Base-by-base conservation (phyloP, 1,139 yeast species). In the Saccharomyces hybrid region DNA sequence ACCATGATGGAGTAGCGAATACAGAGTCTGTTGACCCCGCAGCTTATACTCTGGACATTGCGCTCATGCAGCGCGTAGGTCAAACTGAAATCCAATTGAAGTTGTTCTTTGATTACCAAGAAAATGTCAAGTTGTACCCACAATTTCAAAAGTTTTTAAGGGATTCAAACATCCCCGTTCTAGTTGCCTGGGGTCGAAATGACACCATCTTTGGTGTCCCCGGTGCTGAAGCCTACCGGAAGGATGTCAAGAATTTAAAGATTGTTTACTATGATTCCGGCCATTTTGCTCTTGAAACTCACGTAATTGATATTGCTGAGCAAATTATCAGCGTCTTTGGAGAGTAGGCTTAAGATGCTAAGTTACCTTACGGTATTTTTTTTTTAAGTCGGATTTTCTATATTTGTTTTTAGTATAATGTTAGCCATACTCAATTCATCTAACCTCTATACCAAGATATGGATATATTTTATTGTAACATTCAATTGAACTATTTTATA, bases 141-240 rank as follows among this genome's bases (percentile, higher is more conserved):
- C 23, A 66, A 49, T 71, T 75, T 59, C 79, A 76, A 32, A 52
- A 69, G 48, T 74, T 60, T 55, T 67, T 76, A 52, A 64, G 73
- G 51, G 54, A 59, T 4, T 57, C 72, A 1, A 59, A 71, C 48
- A 65, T 74, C n/a, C 79, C 79, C 3, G 63, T 74, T 16, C 64
- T 76, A 47, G 70, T 69, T 4, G 60, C 64, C 23, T 76, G 80
- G 80, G 80, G 79, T n/a, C 67, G 69, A 51, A 72, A 75, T 52
- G 80, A 76, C 56, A 49, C 49, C 20, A 69, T 74, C 48, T 75
- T 76, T 56, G 60, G 61, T 4, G 54, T 56, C 7, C 64, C 61
- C n/a, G 78, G 78, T 5, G 76, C 75, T 23, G 66, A 67, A 47
- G 75, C 76, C 8, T 75, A 54, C 59, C 67, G 63, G 56, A 65